Conservation (phyloP, 2,329 filamentous ascomycete genomes). For the Xylaria sp. region DNA sequence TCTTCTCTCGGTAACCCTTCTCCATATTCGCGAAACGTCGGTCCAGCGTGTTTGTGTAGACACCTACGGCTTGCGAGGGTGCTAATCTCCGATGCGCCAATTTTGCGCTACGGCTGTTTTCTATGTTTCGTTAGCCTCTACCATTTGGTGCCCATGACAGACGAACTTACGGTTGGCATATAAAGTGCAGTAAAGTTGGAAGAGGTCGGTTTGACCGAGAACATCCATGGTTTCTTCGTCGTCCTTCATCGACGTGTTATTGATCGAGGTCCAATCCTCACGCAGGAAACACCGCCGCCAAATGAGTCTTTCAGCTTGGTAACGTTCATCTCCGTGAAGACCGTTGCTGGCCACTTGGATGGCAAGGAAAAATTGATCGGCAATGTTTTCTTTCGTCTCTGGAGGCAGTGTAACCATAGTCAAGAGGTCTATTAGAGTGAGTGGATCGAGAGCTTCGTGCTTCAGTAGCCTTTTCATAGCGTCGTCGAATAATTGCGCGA, state of each 20-base stretch:
- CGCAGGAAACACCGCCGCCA: constrained; percentile 87
- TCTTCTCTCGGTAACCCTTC: constrained; percentile 67
- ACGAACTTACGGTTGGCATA: constrained; percentile 65
- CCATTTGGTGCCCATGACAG: constrained; percentile 22
- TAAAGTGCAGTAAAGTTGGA: constrained; percentile 68
- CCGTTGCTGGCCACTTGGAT: constrained; percentile 65
- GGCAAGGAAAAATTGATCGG: constrained; percentile 76
- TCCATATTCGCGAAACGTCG: constrained; percentile 65
- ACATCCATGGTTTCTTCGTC: constrained; percentile 70
- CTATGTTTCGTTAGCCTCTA: constrained; percentile 33
- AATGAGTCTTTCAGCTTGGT: constrained; percentile 66
- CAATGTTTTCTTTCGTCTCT: constrained; percentile 59
- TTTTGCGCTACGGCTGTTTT: constrained; percentile 50
- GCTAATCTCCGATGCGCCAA: constrained; percentile 52
- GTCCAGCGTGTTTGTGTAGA: constrained; percentile 66
- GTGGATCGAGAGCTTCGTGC: constrained; percentile 72
- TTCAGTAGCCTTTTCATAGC: constrained; percentile 72
- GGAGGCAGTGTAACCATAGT: constrained; percentile 67
- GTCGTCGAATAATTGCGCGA: constrained; percentile 74
- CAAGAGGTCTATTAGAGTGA: constrained; percentile 73
- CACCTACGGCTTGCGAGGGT: constrained; percentile 62
- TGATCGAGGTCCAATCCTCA: constrained; percentile 83
- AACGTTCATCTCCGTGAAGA: constrained; percentile 60
- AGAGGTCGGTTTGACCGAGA: constrained; percentile 70
- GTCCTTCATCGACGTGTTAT: constrained; percentile 75